Evolutionary conservation across 1,139 yeast species (phyloP), one percentile per base, ranked within the genome.

Genomic region (Hanseniaspora gamundiae): DNA sequence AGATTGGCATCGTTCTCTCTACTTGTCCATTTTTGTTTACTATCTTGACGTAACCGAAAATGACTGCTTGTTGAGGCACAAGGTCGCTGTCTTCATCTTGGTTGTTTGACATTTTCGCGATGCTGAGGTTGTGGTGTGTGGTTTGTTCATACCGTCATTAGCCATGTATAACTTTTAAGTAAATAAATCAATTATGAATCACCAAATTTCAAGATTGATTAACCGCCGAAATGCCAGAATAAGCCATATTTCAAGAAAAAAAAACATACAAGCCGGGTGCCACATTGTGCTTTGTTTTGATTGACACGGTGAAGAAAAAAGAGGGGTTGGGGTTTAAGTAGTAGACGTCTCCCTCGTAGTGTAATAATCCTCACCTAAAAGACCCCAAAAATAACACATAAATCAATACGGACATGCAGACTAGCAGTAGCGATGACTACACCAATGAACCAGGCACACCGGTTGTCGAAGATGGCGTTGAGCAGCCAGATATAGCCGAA

Each of bases 361-460:
- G n/a, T n/a, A n/a, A n/a, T n/a, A n/a, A n/a, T n/a, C n/a, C n/a
- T n/a, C n/a, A n/a, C n/a, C n/a, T n/a, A n/a, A n/a, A n/a, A n/a
- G n/a, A n/a, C n/a, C n/a, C n/a, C n/a, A n/a, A n/a, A n/a, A n/a
- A n/a, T n/a, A n/a, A n/a, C n/a, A n/a, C n/a, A n/a, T n/a, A n/a
- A n/a, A n/a, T n/a, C n/a, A n/a, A n/a, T n/a, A n/a, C n/a, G n/a
- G n/a, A n/a, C n/a, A n/a, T n/a, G 26, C 26, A 24, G 9, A 24
- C 6, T 9, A 24, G 6, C 9, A 20, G 14, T 16, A 22, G 1
- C 22, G 26, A 35, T 2, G 39, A 39, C 35, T 44, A 30, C 17
- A 42, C 41, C 26, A 26, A 39, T 19, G 52, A 57, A 42, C 77
- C 78, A 4, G 61, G 60, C 2, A 72, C 78, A 2, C 78, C 78